Evolutionary conservation across 176 grass and related monocot genomes (phyloP).

Genomic region (Panicum miliaceum): DNA sequence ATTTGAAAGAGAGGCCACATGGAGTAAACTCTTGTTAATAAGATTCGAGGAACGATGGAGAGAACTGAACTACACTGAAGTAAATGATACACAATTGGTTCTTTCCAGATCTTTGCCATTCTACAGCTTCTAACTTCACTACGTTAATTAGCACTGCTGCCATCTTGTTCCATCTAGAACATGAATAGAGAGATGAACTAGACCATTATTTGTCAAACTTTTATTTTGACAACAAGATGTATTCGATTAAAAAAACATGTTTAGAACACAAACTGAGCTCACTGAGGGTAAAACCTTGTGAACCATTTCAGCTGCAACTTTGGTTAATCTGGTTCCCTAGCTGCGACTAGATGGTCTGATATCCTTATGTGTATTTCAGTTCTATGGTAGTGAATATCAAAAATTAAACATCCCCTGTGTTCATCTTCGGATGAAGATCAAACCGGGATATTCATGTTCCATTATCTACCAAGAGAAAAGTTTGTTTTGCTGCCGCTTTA

Average conservation of each 20-base stretch:
- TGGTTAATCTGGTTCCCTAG: slow-evolving; percentile 1
- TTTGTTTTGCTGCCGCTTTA: background rate
- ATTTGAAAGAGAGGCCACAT: background rate
- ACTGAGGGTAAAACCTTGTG: slow-evolving; percentile 37
- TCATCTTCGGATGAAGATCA: background rate
- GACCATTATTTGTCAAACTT: background rate
- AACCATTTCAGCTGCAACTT: slow-evolving; percentile 16
- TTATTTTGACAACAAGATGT: background rate
- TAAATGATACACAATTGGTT: background rate
- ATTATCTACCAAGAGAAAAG: background rate
- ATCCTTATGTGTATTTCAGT: background rate
- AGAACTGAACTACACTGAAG: background rate
- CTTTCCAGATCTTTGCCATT: background rate
- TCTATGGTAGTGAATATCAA: too few species aligned
- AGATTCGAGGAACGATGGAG: slow-evolving; percentile 11
- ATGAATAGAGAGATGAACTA: too few species aligned
- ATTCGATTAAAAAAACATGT: background rate
- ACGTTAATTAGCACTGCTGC: background rate
- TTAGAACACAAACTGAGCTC: background rate
- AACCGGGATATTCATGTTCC: background rate
- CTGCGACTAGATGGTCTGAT: background rate
- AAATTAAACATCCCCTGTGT: background rate
- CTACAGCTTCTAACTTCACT: background rate
- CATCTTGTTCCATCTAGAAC: slow-evolving; percentile 21
- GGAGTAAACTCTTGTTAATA: background rate